phyloP scores from a whole-genome alignment of 148 eudicot genomes.

The Persicaria maculosa region DNA sequence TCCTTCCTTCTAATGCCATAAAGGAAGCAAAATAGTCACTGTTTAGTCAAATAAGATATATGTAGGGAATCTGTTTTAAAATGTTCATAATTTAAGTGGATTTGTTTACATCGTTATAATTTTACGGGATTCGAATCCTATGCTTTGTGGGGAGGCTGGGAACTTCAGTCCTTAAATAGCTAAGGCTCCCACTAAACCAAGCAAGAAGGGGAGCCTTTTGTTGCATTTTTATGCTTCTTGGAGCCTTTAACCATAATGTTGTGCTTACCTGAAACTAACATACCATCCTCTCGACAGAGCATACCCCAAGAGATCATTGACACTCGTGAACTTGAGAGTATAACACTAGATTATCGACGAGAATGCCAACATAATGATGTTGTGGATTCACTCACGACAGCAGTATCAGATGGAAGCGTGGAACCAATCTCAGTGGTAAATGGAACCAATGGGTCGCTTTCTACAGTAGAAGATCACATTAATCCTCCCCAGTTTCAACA shows the following conservation, averaged over 20 bases:
- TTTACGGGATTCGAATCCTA: background rate
- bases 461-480: constrained; percentile 26
- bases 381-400: constrained; percentile 75
- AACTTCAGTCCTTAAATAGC: too few relatives aligned
- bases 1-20: background rate
- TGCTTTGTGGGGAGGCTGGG: too few relatives aligned
- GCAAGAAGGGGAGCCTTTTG: too few relatives aligned
- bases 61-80: background rate
- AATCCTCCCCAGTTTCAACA: constrained; percentile 49
- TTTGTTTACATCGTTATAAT: too few relatives aligned
- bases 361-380: constrained; percentile 82
- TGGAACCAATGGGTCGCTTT: constrained; percentile 42
- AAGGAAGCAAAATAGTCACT: background rate
- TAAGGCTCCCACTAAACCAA: too few relatives aligned
- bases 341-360: constrained; percentile 76
- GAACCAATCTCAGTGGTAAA: constrained; percentile 21
- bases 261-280: too few relatives aligned
- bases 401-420: constrained; percentile 26
- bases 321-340: constrained; percentile 70
- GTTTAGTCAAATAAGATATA: background rate
- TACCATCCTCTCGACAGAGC: constrained; percentile 38
- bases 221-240: too few relatives aligned
- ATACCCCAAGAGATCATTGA: constrained; percentile 77
- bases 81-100: too few relatives aligned
- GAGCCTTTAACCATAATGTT: too few relatives aligned